phyloP scores from a whole-genome alignment of 2,329 filamentous ascomycete genomes.

The Alternaria angustiovoidea region DNA sequence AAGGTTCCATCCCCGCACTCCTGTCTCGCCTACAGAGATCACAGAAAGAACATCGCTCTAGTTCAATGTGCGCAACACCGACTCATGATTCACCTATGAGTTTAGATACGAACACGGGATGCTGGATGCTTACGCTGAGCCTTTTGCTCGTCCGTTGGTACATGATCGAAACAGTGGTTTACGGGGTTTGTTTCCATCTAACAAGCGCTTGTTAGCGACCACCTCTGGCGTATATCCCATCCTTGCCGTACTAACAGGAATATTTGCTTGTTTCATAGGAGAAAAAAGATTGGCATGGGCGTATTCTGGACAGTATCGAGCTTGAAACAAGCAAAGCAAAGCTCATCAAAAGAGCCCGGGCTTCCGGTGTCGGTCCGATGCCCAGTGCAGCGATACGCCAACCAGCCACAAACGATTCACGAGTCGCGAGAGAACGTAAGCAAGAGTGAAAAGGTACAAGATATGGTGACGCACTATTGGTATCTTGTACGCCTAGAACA shows the following conservation, averaged over 20 bases:
- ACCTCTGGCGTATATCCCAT: not conserved
- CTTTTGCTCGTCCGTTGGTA: not conserved
- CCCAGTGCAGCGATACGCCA: not conserved
- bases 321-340: not conserved
- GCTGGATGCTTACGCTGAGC: not conserved
- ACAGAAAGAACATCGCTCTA: not conserved
- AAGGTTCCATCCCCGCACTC: not conserved
- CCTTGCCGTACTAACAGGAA: not conserved
- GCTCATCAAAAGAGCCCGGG: not conserved
- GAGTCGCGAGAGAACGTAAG: not conserved
- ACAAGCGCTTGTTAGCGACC: not conserved
- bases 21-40: not conserved
- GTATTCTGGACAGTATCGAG: not conserved
- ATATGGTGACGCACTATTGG: not conserved
- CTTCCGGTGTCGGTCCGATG: not conserved
- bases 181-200: not conserved
- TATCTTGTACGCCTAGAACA: not conserved
- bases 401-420: not conserved
- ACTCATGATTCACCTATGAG: not conserved
- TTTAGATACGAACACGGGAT: not conserved
- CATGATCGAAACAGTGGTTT: not conserved
- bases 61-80: not conserved
- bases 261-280: not conserved
- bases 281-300: not conserved
- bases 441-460: not conserved